phyloP scores from a whole-genome alignment of 768 basidiomycete species.

The Serendipita sp. region DNA sequence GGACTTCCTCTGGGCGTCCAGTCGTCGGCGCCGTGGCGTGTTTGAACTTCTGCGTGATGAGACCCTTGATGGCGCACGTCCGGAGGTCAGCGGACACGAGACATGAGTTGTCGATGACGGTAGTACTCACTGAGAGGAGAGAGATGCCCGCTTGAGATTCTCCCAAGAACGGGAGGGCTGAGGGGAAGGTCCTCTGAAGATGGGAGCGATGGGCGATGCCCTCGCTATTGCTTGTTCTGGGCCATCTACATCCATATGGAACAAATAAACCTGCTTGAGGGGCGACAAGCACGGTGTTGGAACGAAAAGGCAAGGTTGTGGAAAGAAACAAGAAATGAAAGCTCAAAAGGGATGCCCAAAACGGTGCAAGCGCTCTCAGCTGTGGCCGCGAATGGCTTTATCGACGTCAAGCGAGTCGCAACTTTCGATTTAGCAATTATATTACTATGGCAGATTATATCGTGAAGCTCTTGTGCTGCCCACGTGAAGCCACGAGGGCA shows the following conservation, averaged over 20 bases:
- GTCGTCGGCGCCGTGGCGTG: neutral
- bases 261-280: neutral
- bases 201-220: neutral
- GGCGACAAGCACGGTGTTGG: neutral
- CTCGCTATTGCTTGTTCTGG: neutral
- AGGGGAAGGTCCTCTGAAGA: neutral
- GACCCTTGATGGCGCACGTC: neutral
- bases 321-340: neutral
- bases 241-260: constrained; percentile 2
- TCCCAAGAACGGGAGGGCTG: neutral
- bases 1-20: neutral
- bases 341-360: neutral
- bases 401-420: neutral
- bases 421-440: neutral
- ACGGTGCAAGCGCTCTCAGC: neutral
- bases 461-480: neutral
- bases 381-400: neutral
- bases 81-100: neutral
- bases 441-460: too few relatives aligned
- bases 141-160: neutral
- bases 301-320: neutral
- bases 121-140: constrained; percentile 3
- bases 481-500: constrained; percentile 4
- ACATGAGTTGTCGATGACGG: neutral
- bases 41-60: neutral